phyloP scores from a whole-genome alignment of 1,139 yeast species.

The Arxiozyma slooffiae region DNA sequence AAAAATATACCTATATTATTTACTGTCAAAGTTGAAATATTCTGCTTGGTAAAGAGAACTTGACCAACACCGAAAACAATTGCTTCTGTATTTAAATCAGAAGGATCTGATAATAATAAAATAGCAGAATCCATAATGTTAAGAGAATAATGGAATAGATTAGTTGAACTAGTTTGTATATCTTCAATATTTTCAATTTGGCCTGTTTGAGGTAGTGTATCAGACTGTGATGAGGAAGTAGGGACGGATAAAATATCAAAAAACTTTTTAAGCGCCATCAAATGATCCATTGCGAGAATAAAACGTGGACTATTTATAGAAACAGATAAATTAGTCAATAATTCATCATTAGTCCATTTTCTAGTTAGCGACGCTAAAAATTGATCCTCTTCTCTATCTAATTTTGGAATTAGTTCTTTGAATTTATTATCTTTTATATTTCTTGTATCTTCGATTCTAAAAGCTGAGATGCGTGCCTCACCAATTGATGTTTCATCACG shows the following conservation, averaged over 20 bases:
- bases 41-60: constrained; percentile 59
- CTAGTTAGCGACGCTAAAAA: constrained; percentile 49
- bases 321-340: constrained; percentile 44
- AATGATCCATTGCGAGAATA: constrained; percentile 75
- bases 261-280: constrained; percentile 66
- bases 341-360: constrained; percentile 35
- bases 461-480: constrained; percentile 57
- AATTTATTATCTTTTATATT: constrained; percentile 54
- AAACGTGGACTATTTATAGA: constrained; percentile 74
- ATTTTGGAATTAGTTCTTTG: constrained; percentile 69
- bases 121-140: constrained; percentile 74
- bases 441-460: constrained; percentile 71
- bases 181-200: constrained; percentile 4
- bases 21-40: constrained; percentile 52
- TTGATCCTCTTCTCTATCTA: constrained; percentile 56
- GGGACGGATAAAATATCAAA: constrained; percentile 36
- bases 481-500: constrained; percentile 51
- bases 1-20: constrained; percentile 81
- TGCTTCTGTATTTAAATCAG: constrained; percentile 65
- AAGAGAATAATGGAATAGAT: constrained; percentile 45
- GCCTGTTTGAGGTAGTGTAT: constrained; percentile 3
- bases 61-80: constrained; percentile 84
- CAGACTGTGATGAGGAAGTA: constrained; percentile 1
- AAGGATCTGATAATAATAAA: constrained; percentile 72
- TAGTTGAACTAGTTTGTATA: constrained; percentile 7